phyloP scores from a whole-genome alignment of 768 basidiomycete genomes.

The Kwoniella bestiolae region DNA sequence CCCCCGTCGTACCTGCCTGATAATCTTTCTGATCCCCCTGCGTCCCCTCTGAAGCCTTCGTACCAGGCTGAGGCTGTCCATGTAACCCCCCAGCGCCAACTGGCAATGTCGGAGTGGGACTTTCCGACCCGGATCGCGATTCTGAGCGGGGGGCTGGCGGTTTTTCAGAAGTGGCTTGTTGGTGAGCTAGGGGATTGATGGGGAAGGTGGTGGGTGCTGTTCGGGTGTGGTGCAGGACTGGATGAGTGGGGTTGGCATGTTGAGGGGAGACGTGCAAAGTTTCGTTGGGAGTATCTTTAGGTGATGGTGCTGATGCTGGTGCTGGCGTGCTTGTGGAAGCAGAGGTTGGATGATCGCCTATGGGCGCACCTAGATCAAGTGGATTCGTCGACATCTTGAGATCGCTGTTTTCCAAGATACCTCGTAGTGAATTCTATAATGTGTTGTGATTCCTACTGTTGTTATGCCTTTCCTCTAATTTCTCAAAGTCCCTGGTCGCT shows the following conservation, averaged over 20 bases:
- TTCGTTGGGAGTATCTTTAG: background rate
- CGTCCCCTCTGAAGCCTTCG: conserved; percentile 1
- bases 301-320: no score
- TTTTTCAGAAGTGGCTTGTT: background rate
- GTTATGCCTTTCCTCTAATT: no score
- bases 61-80: conserved; percentile 29
- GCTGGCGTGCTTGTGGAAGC: no score
- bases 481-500: no score
- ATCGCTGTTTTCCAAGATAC: background rate
- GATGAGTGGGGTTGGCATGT: conserved; percentile 6
- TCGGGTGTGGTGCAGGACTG: conserved; percentile 15
- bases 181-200: conserved; percentile 17
- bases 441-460: background rate
- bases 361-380: conserved; percentile 16
- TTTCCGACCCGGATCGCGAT: conserved; percentile 16
- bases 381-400: conserved; percentile 20
- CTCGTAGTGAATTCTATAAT: no score
- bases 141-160: background rate
- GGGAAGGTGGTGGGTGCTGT: conserved; percentile 36
- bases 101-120: conserved; percentile 33
- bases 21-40: conserved; percentile 27
- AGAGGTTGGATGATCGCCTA: background rate
- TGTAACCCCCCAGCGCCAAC: conserved; percentile 21
- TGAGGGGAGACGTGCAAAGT: background rate
- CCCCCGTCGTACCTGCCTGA: conserved; percentile 27